Base-by-base conservation (phyloP, 192 early-diverging fungal species). In the Coemansia sp. region DNA sequence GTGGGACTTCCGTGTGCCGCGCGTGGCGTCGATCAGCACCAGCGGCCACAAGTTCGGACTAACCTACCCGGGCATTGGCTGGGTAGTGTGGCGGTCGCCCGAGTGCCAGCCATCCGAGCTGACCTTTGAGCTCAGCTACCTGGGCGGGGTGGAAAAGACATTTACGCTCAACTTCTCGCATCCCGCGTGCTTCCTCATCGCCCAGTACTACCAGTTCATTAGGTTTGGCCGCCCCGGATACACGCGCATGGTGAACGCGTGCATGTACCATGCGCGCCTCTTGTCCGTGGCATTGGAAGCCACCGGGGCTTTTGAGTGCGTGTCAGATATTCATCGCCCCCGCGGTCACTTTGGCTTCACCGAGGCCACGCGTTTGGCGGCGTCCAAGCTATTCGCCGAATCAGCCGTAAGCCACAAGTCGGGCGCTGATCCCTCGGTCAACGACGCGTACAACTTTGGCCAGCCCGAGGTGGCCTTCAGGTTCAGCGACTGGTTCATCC, bases 41-140 rank as follows among this genome's bases (percentile, higher is more conserved):
- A 91, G 89, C 46, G 92, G 93, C 48, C 92, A 93, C 88, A 95
- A 95, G 74, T 95, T 85, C 81, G 93, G 93, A n/a, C 84, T 95
- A 37, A 85, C 87, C 10, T 93, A 93, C 69, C 86, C 92, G 5
- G 93, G 93, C 48, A 81, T 94, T 53, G 93, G 93, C 39, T 95
- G 93, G 93, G 84, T 87, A 40, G 54, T 95, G 27, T 95, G 93
- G 93, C 83, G 85, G 51, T 77, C 81, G 59, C 59, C 77, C 19
- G 85, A 88, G 53, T 91, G 82, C 64, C 83, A 93, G 21, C 93
- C 93, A 8, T 80, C 87, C 35, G 91, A 87, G 27, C 83, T 95
- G 64, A 85, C 91, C 27, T 92, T 95, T 68, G 87, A 90, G 59
- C 72, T 93, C 17, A 87, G 88, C 68, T 94, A 93, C 63, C 85